A percentile compares a stretch with the other conserved stretches of the same genome.
Evolutionary conservation across 306 rosid species (phyloP).

Genomic region (Prunus mongolica): DNA sequence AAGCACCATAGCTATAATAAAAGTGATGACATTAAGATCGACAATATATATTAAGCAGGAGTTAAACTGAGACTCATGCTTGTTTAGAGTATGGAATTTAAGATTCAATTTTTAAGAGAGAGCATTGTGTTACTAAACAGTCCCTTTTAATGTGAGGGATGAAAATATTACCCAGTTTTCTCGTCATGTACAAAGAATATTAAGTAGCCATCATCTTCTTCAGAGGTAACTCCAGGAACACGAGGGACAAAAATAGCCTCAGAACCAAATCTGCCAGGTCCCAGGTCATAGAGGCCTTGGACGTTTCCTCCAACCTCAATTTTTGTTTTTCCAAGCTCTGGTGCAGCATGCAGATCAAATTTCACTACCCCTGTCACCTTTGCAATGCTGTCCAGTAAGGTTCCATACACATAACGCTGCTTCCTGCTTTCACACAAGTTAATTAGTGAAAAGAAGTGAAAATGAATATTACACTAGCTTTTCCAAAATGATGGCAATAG

Average conservation of each 20-base stretch:
- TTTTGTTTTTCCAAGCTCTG: conserved; percentile 53
- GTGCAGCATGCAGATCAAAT: conserved; percentile 77
- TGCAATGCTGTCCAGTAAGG: conserved; percentile 59
- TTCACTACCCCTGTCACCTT: conserved; percentile 76
- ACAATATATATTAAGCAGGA: no score
- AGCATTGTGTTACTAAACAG: no score
- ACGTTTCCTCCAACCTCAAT: conserved; percentile 86
- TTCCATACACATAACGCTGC: conserved; percentile 77
- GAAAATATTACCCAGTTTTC: conserved; percentile 53
- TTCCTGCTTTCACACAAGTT: conserved; percentile 44
- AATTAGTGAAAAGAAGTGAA: not conserved
- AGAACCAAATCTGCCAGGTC: conserved; percentile 76
- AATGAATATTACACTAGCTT: not conserved
- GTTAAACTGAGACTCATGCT: no score
- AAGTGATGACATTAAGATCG: no score
- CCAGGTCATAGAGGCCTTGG: conserved; percentile 73
- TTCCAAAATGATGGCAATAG: not conserved
- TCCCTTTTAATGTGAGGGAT: no score
- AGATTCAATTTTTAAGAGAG: no score
- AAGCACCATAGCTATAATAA: not conserved
- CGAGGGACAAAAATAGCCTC: conserved; percentile 86
- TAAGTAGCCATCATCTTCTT: conserved; percentile 94
- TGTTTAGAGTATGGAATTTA: no score
- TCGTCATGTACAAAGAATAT: conserved; percentile 83
- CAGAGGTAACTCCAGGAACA: conserved; percentile 57